Conservation (phyloP, 108 stramenopile genomes). For the Discostella stelligeroides region DNA sequence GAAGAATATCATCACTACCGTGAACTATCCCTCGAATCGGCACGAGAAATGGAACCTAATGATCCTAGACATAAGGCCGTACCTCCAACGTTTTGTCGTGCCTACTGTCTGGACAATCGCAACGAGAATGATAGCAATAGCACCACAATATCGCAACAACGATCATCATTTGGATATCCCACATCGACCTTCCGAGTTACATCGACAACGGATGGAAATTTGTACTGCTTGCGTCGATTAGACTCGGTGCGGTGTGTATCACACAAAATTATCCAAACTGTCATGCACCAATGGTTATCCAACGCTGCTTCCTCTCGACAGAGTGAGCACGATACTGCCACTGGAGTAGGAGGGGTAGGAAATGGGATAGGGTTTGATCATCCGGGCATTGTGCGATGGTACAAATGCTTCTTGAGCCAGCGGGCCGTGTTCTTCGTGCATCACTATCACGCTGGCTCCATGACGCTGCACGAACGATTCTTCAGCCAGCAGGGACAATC, state of each 20-base stretch:
- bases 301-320: slow-evolving; percentile 13
- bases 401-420: slow-evolving; percentile 79
- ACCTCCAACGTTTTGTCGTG: slow-evolving; percentile 46
- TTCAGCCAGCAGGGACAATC: slow-evolving; percentile 30
- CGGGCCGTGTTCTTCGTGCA: slow-evolving; percentile 92
- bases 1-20: slow-evolving; percentile 64
- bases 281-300: slow-evolving; percentile 64
- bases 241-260: slow-evolving; percentile 82
- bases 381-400: slow-evolving; percentile 71
- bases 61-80: slow-evolving; percentile 68
- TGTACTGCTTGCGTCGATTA: slow-evolving; percentile 86
- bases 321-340: slow-evolving; percentile 7
- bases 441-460: slow-evolving; percentile 80
- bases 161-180: slow-evolving; percentile 85
- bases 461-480: slow-evolving; percentile 74
- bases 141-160: slow-evolving; percentile 33
- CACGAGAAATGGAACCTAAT: slow-evolving; percentile 66
- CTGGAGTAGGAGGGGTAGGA: not conserved
- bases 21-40: slow-evolving; percentile 54
- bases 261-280: slow-evolving; percentile 79
- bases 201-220: slow-evolving; percentile 69
- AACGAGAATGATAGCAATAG: slow-evolving; percentile 26
- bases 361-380: slow-evolving; percentile 51
- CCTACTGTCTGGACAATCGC: slow-evolving; percentile 48
- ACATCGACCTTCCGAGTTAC: slow-evolving; percentile 65